Evolutionary conservation across 1,139 yeast species (phyloP), one percentile per base, ranked within the genome.

Genomic region (Tardiomyces blankii): DNA sequence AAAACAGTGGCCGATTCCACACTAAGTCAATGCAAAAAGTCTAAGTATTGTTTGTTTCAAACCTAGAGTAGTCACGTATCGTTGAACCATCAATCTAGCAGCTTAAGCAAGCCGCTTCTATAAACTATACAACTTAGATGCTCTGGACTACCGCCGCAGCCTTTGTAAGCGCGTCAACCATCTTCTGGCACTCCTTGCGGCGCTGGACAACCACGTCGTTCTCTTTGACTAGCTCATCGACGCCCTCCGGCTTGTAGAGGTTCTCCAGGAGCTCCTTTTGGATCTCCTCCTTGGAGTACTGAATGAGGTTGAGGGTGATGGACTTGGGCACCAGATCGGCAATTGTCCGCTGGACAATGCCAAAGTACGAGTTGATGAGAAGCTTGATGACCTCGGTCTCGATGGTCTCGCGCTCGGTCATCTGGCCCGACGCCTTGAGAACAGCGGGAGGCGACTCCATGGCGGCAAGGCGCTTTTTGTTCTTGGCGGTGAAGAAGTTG

Each of bases 371-470:
- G 46, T 83, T 79, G 58, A 91, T 89, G 61, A 91, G 75, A 55
- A 91, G 75, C 69, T 91, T 91, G 62, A 91, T 89, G 38, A 91
- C 97, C 63, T 91, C 98, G 1, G 97, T 93, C 66, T 91, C 98
- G 77, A 86, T 82, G 35, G 91, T 80, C 69, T 91, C 98, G 56
- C 96, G 81, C 63, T 91, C 98, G 16, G 91, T 77, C 94, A 91
- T 85, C 48, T 83, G 80, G 40, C 98, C 97, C 18, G 94, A 81
- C 5, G 98, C 98, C 62, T 88, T 81, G 62, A 91, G 77, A 14
- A 86, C 89, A 30, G 95, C 78, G 40, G 98, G 98, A 44, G 98
- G 98, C 2, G 96, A 87, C 65, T 91, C 98, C 91, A 91, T 85
- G 19, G 91, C 83, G 42, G 93, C 96, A 55, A 89, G 74, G 64